Conservation (phyloP, 2,329 filamentous ascomycete species). For the Emergomyces orientalis region DNA sequence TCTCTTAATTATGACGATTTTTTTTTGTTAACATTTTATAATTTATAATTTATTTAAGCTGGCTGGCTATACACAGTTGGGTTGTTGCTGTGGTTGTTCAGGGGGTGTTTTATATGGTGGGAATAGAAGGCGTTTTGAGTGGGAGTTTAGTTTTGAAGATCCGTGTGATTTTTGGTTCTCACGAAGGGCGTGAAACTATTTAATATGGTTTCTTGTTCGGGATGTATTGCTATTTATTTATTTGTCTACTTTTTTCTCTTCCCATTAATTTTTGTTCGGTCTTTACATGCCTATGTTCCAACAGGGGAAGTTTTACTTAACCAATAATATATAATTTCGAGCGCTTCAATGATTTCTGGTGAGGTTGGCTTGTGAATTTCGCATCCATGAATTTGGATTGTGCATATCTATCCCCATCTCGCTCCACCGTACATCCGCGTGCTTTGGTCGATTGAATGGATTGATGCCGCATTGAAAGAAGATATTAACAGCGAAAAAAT, state of each 20-base stretch:
- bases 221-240: not conserved
- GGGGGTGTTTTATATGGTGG: not conserved
- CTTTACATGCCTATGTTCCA: not conserved
- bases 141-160: not conserved
- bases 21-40: not conserved
- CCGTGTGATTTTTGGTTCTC: no score
- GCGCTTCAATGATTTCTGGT: not conserved
- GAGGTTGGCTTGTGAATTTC: not conserved
- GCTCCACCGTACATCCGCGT: not conserved
- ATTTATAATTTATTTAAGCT: not conserved
- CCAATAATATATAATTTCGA: no score
- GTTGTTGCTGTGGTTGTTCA: not conserved
- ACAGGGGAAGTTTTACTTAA: not conserved
- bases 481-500: not conserved
- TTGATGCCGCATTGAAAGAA: not conserved
- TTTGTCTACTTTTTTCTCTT: not conserved
- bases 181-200: no score
- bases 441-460: not conserved
- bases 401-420: not conserved
- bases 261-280: not conserved
- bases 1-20: not conserved
- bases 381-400: not conserved
- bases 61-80: not conserved
- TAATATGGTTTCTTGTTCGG: not conserved
- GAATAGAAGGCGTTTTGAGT: not conserved